Percentiles rank a stretch among this genome's conserved stretches.
Conservation (phyloP, 2,329 filamentous ascomycete species). For the Camptophora hylomeconis region DNA sequence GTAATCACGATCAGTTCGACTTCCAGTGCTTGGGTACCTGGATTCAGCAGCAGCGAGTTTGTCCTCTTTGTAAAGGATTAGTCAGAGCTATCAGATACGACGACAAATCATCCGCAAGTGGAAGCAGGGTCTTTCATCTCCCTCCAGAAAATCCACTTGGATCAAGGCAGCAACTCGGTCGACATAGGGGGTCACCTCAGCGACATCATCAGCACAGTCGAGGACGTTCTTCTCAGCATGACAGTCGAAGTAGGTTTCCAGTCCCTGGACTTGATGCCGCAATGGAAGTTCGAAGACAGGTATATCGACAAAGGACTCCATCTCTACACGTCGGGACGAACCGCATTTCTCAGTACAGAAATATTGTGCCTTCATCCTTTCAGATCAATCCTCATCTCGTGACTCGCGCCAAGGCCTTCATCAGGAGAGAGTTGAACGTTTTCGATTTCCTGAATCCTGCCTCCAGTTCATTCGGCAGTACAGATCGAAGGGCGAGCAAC, state of each 20-base stretch:
- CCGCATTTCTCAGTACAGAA: slow-evolving; percentile 59
- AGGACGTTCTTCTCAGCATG: slow-evolving; percentile 5
- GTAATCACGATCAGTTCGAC: slow-evolving; percentile 70
- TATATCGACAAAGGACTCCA: slow-evolving; percentile 62
- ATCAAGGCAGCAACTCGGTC: slow-evolving; percentile 1
- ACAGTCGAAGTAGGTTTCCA: slow-evolving; percentile 2
- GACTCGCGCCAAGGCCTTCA: slow-evolving; percentile 65
- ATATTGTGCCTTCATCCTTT: slow-evolving; percentile 58
- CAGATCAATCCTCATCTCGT: slow-evolving; percentile 51
- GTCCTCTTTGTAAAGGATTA: slow-evolving; percentile 61
- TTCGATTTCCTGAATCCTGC: slow-evolving; percentile 56
- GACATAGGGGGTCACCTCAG: background rate
- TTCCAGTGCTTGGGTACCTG: slow-evolving; percentile 74
- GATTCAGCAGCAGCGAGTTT: slow-evolving; percentile 58
- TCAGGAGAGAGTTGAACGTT: slow-evolving; percentile 71
- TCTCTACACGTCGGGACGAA: slow-evolving; percentile 77
- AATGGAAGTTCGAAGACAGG: slow-evolving; percentile 49
- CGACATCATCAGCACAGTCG: slow-evolving; percentile 7
- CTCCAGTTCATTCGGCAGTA: slow-evolving; percentile 12
- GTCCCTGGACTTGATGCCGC: slow-evolving; percentile 24
- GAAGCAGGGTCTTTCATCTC: slow-evolving; percentile 16
- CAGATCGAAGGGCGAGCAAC: slow-evolving; percentile 45
- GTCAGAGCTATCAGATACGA: slow-evolving; percentile 53
- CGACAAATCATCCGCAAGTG: slow-evolving; percentile 21
- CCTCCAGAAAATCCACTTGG: slow-evolving; percentile 19